These are phyloP conservation scores for Meyerozyma smithsonii DNA, from an alignment of 1,139 yeast genomes.

Conservation along the genomic window DNA sequence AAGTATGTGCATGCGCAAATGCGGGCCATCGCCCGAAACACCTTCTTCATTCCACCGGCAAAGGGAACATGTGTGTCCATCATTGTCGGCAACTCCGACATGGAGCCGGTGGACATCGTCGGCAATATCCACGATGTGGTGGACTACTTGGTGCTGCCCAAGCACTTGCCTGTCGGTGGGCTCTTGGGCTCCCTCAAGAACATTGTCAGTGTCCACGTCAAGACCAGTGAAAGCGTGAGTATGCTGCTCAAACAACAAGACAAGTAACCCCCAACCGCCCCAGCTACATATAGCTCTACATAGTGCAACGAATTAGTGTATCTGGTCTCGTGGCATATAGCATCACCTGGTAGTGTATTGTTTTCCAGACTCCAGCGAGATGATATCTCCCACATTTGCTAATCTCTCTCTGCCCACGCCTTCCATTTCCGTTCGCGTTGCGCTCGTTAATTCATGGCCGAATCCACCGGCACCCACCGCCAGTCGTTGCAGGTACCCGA, in stretches of 20 bases:
- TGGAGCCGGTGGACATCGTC: slow-evolving; percentile 39
- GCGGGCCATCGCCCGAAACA: slow-evolving; percentile 54
- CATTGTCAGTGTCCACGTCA: slow-evolving; percentile 50
- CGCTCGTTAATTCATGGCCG: too few species aligned
- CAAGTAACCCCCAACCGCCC: slow-evolving; percentile 5
- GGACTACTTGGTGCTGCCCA: slow-evolving; percentile 43
- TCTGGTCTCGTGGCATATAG: too few species aligned
- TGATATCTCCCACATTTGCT: neutral
- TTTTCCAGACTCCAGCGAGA: too few species aligned
- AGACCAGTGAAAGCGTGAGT: slow-evolving; percentile 62
- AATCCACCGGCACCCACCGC: neutral
- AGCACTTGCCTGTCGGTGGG: slow-evolving; percentile 57
- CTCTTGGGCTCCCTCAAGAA: slow-evolving; percentile 37
- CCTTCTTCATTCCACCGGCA: slow-evolving; percentile 56
- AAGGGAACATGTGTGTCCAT: slow-evolving; percentile 49
- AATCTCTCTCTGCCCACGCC: neutral
- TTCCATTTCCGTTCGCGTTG: too few species aligned
- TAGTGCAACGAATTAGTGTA: neutral
- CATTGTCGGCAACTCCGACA: slow-evolving; percentile 50
- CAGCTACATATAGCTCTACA: neutral
- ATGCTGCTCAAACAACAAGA: slow-evolving; percentile 33
- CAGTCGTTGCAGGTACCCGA: neutral
- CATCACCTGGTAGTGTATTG: too few species aligned
- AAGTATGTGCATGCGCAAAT: slow-evolving; percentile 57
- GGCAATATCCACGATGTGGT: slow-evolving; percentile 55